Conservation (phyloP, 306 rosid species). For the Vigna trinervia region DNA sequence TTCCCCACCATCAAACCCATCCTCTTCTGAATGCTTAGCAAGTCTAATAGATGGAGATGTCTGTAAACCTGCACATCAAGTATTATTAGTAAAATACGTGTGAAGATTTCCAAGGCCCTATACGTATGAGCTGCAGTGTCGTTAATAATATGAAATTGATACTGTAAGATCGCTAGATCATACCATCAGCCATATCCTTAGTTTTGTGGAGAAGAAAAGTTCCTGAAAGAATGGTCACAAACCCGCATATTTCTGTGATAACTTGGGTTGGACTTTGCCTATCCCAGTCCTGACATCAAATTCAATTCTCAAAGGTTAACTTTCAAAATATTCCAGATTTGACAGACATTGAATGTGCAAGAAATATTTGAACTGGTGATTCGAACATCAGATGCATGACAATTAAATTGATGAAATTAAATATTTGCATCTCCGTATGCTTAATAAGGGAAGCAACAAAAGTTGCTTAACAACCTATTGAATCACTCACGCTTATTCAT, state of each 20-base stretch:
- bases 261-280: constrained; percentile 99
- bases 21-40: constrained; percentile 84
- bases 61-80: constrained; percentile 56
- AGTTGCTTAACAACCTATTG: constrained; percentile 20
- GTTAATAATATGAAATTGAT: background rate
- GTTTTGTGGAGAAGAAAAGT: constrained; percentile 99
- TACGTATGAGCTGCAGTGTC: background rate
- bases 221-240: constrained; percentile 98
- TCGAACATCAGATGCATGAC: constrained; percentile 16
- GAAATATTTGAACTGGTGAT: constrained; percentile 21
- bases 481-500: background rate
- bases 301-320: constrained; percentile 37
- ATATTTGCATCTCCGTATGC: constrained; percentile 9
- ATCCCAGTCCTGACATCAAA: constrained; percentile 93
- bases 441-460: constrained; percentile 15
- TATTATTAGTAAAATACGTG: constrained; percentile 31
- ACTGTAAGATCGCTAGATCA: constrained; percentile 27
- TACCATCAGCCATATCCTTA: constrained; percentile 97
- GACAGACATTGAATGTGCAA: constrained; percentile 26
- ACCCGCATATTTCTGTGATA: constrained; percentile 95
- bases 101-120: background rate
- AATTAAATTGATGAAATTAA: background rate
- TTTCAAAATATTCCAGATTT: constrained; percentile 20
- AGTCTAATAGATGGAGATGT: constrained; percentile 56
- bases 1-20: constrained; percentile 64